Base-by-base conservation (phyloP, 768 basidiomycete genomes). In the Nidularia sp. region DNA sequence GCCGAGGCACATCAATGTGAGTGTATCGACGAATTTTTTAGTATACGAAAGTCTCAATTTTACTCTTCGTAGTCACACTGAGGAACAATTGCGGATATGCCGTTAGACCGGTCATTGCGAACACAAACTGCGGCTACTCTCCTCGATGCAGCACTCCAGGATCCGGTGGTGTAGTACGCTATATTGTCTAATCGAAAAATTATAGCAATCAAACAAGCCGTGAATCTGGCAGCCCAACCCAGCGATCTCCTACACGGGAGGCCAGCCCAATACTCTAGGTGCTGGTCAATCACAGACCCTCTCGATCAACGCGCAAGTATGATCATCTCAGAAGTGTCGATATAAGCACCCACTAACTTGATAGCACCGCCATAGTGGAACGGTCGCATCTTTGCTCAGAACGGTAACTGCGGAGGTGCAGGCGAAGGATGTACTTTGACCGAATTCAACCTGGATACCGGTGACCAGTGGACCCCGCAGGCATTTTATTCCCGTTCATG, bases 401-500 rank as follows among this genome's bases (percentile, higher is more conserved):
- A 70, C 52, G 69, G 71, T 2, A 42, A 36, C 0, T 75, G 73
- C 48, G 73, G 73, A 2, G 60, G 59, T 33, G 61, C 57, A 46
- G 73, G 71, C n/a, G 73, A 75, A 52, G 57, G 60, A 32, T 74
- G 73, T 59, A 70, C 71, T 9, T 56, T 71, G 55, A 62, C 63
- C 3, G 73, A 75, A 51, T 73, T 68, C 45, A 75, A 75, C 45
- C 64, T 75, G 18, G 72, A 72, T 59, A 67, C 66, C 0, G 69
- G 68, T 9, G 60, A 59, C 44, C 41, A 53, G 9, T 65, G 54
- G 33, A 66, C 64, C 1, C 57, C 66, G 10, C 65, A 68, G 54
- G 64, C 62, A 49, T 34, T 52, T 47, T 18, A n/a, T n/a, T n/a
- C 32, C 6, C 29, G 9, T 47, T 12, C 32, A 33, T 34, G 22